Evolutionary conservation across 1,139 yeast species (phyloP).

Genomic region (Suhomyces taliae): DNA sequence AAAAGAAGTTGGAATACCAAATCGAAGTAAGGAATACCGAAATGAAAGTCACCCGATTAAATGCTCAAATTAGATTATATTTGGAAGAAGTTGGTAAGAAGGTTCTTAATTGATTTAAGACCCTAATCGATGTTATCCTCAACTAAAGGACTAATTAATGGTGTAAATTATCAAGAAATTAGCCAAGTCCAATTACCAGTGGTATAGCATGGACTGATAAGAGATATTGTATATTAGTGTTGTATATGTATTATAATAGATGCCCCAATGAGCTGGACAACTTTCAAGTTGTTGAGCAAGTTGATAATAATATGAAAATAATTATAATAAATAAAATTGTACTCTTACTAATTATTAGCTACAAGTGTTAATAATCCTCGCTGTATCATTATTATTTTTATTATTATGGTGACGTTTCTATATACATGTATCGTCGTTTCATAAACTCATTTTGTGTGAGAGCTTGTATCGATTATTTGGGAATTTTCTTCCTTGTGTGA

Average conservation of each 20-base stretch:
- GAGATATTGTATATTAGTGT: constrained; percentile 9
- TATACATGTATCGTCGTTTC: background rate
- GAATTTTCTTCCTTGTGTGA: background rate
- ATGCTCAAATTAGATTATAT: constrained; percentile 51
- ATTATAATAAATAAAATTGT: background rate
- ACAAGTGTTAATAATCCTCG: no score
- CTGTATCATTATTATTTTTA: background rate
- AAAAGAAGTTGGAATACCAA: constrained; percentile 47
- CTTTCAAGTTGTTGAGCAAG: background rate
- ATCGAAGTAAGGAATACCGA: constrained; percentile 55
- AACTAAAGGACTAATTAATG: background rate
- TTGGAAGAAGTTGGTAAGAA: constrained; percentile 48
- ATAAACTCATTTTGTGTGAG: no score
- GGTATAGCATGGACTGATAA: no score
- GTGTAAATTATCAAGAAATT: background rate
- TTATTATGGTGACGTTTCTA: background rate
- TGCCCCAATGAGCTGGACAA: background rate
- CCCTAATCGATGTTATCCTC: background rate
- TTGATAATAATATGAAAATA: background rate
- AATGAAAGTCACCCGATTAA: constrained; percentile 54
- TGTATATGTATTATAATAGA: constrained; percentile 8
- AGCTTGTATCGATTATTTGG: background rate
- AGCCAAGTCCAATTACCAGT: no score
- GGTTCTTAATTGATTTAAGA: constrained; percentile 6
- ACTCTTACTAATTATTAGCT: no score